Base-by-base conservation (phyloP, 129 eudicot genomes). In the Centaurea solstitialis region DNA sequence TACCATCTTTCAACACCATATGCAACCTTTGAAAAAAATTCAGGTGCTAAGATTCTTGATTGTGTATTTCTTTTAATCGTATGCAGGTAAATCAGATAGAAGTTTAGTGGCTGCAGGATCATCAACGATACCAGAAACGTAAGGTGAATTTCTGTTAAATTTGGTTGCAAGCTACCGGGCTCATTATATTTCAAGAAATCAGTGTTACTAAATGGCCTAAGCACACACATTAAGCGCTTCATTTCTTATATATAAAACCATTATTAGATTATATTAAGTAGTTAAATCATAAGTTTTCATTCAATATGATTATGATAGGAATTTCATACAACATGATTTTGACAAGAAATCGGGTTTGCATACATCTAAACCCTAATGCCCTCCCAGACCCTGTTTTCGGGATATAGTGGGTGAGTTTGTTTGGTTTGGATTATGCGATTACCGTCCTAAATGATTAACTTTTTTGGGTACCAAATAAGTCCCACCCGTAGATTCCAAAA, bases 1-100 rank as follows among this genome's bases (percentile, higher is more conserved):
- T 81, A 59, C 88, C 35, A 35, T 21, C 33, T 33, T 33, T 22
- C 20, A 75, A 24, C 35, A 20, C 26, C 68, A 62, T 62, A 62
- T 62, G 68, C 28, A 20, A 18, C 68, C 68, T 62, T 21, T 22
- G 68, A 64, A 64, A 17, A 64, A 4, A 20, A 64, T 20, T 64
- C 28, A 64, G 68, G 68, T 64, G 28, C 30, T 64, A 28, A 24
- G 18, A 35, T 3, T 70, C 47, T 33, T 9, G 24, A 67, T 10
- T 33, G 68, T 43, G 77, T 7, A 39, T 22, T 61, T n/a, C 5
- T 26, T n/a, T 38, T 13, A n/a, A 17, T 22, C 68, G 64, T 69
- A 35, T 81, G 76, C 87, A 91, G 97, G 76, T 73, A 89, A 88
- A 84, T 72, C 88, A 79, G 79, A 85, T 76, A 57, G 57, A 23